Percentiles rank a stretch among this genome's conserved stretches.
These are phyloP conservation scores for Hylodesmum podocarpum DNA, from an alignment of 306 rosid genomes.

Conservation along the genomic window DNA sequence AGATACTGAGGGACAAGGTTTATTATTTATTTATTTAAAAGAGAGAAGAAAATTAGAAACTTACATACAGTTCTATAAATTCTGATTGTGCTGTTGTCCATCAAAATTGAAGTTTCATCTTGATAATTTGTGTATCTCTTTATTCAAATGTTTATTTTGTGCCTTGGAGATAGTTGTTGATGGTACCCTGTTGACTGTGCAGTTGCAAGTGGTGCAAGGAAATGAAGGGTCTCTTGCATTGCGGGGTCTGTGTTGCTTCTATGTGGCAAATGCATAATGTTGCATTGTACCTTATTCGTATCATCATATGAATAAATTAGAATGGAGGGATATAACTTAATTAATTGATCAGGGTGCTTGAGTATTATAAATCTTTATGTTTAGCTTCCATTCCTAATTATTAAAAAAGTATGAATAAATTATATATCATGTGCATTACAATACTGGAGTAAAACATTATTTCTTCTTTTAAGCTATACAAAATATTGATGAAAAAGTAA, in stretches of 20 bases:
- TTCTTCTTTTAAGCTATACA: not conserved
- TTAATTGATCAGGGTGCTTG: no score
- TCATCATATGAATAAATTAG: no score
- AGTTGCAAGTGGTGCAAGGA: not conserved
- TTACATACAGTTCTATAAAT: no score
- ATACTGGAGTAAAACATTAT: not conserved
- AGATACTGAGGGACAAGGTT: not conserved
- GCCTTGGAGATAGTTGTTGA: not conserved
- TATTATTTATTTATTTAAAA: not conserved
- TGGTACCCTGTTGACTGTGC: not conserved
- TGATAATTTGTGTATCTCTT: no score
- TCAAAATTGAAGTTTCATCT: no score
- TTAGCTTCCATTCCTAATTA: no score
- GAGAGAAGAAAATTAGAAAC: conserved; percentile 11
- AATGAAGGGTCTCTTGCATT: not conserved
- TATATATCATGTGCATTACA: not conserved
- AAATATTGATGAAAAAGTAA: no score
- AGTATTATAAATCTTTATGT: no score
- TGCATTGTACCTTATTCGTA: not conserved
- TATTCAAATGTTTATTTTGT: no score
- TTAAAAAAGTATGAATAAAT: no score
- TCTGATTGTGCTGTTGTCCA: no score
- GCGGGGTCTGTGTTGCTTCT: not conserved
- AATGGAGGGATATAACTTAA: no score
- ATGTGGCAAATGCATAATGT: not conserved